Evolutionary conservation across 352 stramenopile species (phyloP).

Genomic region (Phytophthora hybrid): DNA sequence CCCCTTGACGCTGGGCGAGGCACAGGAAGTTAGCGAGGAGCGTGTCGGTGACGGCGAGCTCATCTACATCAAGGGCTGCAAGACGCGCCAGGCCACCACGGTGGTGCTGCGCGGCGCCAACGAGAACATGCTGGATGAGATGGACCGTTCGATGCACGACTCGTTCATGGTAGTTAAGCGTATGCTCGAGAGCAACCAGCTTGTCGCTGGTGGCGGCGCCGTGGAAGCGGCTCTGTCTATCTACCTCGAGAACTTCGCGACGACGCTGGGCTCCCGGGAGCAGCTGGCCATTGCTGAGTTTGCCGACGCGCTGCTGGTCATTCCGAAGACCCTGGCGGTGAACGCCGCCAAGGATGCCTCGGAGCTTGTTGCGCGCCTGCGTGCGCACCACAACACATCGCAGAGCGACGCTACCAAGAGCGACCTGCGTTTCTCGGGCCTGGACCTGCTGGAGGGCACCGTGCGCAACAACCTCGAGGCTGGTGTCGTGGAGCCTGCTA

Average conservation of each 20-base stretch:
- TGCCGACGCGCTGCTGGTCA: conserved; percentile 97
- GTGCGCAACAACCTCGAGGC: conserved; percentile 97
- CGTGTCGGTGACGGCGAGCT: conserved; percentile 99
- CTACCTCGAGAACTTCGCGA: conserved; percentile 98
- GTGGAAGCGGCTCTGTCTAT: conserved; percentile 98
- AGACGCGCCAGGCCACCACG: conserved; percentile 94
- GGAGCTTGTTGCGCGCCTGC: conserved; percentile 97
- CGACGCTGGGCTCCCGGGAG: conserved; percentile 96
- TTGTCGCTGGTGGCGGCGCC: conserved; percentile 97
- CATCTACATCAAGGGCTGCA: conserved; percentile 98
- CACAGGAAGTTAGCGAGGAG: conserved; percentile 95
- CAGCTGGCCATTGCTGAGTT: conserved; percentile 99
- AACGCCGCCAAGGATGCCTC: conserved; percentile 99
- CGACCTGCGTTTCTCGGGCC: conserved; percentile 91
- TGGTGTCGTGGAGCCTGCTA: conserved; percentile 99
- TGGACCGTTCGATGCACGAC: conserved; percentile 99
- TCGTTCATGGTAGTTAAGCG: conserved; percentile 99
- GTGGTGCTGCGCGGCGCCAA: conserved; percentile 99
- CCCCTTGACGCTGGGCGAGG: conserved; percentile 91
- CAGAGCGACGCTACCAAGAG: conserved; percentile 87
- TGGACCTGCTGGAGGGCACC: conserved; percentile 96
- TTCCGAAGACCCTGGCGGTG: conserved; percentile 99
- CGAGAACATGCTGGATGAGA: conserved; percentile 99
- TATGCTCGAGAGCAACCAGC: conserved; percentile 99
- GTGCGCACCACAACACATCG: conserved; percentile 96